Conservation (phyloP, 768 basidiomycete species). For the Tricholoma hemisulphureum region DNA sequence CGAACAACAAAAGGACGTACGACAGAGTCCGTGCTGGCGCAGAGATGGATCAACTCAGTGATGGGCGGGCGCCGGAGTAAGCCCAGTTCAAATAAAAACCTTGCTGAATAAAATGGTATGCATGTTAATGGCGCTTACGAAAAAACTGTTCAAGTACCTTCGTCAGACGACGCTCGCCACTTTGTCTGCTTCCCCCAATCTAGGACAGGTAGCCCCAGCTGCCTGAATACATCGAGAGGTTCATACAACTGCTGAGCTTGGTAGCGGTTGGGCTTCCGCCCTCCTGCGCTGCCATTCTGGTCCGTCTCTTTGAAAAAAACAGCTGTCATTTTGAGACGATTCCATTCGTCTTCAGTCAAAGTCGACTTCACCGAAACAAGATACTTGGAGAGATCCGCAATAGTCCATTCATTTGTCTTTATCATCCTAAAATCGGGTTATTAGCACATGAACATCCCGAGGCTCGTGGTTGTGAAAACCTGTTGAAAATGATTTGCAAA, state of each 20-base stretch:
- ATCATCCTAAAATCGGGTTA: slow-evolving; percentile 60
- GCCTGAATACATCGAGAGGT: slow-evolving; percentile 68
- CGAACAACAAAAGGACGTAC: slow-evolving; percentile 19
- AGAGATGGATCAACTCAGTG: slow-evolving; percentile 62
- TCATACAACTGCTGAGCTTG: slow-evolving; percentile 83
- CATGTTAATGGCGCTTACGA: background rate
- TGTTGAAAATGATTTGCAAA: slow-evolving; percentile 87
- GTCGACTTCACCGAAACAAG: slow-evolving; percentile 75
- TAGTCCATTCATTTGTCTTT: slow-evolving; percentile 87
- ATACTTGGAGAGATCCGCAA: slow-evolving; percentile 82
- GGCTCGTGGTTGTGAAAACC: slow-evolving; percentile 41
- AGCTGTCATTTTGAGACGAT: slow-evolving; percentile 62
- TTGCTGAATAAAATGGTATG: slow-evolving; percentile 48
- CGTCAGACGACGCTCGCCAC: slow-evolving; percentile 82
- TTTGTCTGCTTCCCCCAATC: slow-evolving; percentile 81
- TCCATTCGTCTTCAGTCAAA: slow-evolving; percentile 43
- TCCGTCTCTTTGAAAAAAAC: slow-evolving; percentile 67
- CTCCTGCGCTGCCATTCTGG: slow-evolving; percentile 13
- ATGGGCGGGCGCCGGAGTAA: slow-evolving; percentile 69
- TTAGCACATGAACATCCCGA: background rate
- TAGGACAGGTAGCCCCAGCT: slow-evolving; percentile 75
- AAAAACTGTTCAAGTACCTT: slow-evolving; percentile 55
- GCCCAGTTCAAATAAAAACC: slow-evolving; percentile 73
- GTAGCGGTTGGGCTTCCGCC: slow-evolving; percentile 44
- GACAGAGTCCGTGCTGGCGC: slow-evolving; percentile 50